phyloP scores from a whole-genome alignment of 495 filamentous ascomycete species.

The Xeromyces bisporus region DNA sequence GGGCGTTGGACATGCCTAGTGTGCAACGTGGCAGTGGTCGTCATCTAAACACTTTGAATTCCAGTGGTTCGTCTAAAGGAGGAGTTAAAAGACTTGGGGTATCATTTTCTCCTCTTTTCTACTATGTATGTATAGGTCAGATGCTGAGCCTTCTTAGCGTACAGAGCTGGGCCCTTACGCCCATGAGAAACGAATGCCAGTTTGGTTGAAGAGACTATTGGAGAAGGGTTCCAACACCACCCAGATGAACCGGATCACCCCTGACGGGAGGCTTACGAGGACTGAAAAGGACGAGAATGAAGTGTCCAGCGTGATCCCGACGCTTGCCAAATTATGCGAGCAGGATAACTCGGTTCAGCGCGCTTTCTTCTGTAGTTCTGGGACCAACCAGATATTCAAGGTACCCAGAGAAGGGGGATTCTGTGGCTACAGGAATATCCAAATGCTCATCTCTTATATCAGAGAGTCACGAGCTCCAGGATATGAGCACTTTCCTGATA shows the following conservation, averaged over 20 bases:
- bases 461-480: slow-evolving; percentile 38
- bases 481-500: slow-evolving; percentile 37
- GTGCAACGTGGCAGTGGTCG: background rate
- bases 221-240: slow-evolving; percentile 43
- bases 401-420: slow-evolving; percentile 71
- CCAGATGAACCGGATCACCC: slow-evolving; percentile 35
- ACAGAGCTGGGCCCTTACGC: slow-evolving; percentile 71
- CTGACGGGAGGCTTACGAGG: slow-evolving; percentile 31
- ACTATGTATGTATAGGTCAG: background rate
- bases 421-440: slow-evolving; percentile 96
- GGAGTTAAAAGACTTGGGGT: slow-evolving; percentile 26
- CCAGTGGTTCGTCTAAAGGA: background rate
- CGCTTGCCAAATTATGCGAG: slow-evolving; percentile 54
- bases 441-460: slow-evolving; percentile 79
- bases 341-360: slow-evolving; percentile 44
- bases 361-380: slow-evolving; percentile 66
- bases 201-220: slow-evolving; percentile 53
- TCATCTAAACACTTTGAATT: background rate
- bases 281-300: slow-evolving; percentile 41
- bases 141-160: slow-evolving; percentile 7
- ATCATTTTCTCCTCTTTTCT: slow-evolving; percentile 1
- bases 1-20: no score
- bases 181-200: slow-evolving; percentile 77
- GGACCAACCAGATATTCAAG: slow-evolving; percentile 67
- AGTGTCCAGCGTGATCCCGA: slow-evolving; percentile 49